These are phyloP conservation scores for Cystobasidium tubakii DNA, from an alignment of 768 basidiomycete species.

Conservation along the genomic window DNA sequence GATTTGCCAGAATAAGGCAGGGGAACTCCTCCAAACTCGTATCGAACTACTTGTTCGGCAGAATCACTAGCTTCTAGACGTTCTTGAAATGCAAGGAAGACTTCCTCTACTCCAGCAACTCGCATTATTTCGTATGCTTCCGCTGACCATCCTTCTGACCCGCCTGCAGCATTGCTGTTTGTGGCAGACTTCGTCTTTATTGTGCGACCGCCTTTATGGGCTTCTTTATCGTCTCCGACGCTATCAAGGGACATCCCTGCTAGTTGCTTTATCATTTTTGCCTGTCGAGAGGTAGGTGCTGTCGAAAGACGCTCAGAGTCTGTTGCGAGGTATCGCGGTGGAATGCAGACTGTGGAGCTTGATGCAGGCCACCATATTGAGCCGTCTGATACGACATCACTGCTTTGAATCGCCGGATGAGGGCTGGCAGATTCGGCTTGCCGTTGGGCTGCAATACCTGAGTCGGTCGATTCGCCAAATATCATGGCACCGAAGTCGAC, in stretches of 20 bases:
- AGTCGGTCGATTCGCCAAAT: not conserved
- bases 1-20: slow-evolving; percentile 32
- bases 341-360: not conserved
- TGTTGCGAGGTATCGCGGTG: slow-evolving; percentile 3
- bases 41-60: slow-evolving; percentile 20
- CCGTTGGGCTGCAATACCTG: not conserved
- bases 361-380: not conserved
- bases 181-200: not conserved
- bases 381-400: not conserved
- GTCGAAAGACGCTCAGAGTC: slow-evolving; percentile 12
- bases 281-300: not conserved
- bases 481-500: slow-evolving; percentile 23
- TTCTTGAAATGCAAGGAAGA: slow-evolving; percentile 35
- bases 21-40: slow-evolving; percentile 23
- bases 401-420: not conserved
- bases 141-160: slow-evolving; percentile 9
- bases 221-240: slow-evolving; percentile 11
- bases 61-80: slow-evolving; percentile 15
- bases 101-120: slow-evolving; percentile 23
- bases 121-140: slow-evolving; percentile 32
- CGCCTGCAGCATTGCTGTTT: not conserved
- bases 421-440: not conserved
- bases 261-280: slow-evolving; percentile 6
- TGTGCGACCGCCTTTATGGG: slow-evolving; percentile 23
- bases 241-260: not conserved